Conservation (phyloP, 2,329 filamentous ascomycete species). For the Sporothrix curviconia region DNA sequence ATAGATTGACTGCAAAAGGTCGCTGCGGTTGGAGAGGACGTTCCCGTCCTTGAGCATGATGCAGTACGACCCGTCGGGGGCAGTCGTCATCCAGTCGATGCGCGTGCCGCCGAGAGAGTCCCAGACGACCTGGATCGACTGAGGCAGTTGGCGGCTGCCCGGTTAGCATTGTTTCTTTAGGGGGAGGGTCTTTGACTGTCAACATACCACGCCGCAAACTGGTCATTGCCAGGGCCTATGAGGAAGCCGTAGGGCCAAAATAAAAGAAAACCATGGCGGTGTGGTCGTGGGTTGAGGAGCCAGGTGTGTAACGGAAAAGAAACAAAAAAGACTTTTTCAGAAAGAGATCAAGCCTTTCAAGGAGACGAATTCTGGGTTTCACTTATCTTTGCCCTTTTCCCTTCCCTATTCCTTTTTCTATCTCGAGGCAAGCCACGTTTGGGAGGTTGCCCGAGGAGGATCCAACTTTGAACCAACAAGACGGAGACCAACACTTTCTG, state of each 20-base stretch:
- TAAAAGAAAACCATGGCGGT: conserved; percentile 12
- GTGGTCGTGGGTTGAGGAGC: too few relatives aligned
- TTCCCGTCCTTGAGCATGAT: conserved; percentile 8
- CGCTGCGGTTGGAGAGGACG: conserved; percentile 10
- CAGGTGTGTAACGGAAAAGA: not conserved
- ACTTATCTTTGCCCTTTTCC: not conserved
- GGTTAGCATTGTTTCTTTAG: not conserved
- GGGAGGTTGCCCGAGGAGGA: not conserved
- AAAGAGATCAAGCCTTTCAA: not conserved
- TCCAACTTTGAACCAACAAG: not conserved
- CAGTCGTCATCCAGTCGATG: conserved; percentile 12
- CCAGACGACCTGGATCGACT: conserved; percentile 5
- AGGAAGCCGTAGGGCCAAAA: conserved; percentile 8
- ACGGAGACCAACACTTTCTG: not conserved
- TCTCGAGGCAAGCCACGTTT: not conserved
- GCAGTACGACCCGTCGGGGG: conserved; percentile 6
- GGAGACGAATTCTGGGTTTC: not conserved
- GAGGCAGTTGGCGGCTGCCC: conserved; percentile 4
- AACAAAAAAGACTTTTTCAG: not conserved
- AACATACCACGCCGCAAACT: not conserved
- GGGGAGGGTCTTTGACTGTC: not conserved
- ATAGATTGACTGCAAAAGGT: conserved; percentile 30
- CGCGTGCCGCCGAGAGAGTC: not conserved
- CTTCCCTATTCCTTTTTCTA: not conserved
- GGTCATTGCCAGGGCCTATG: conserved; percentile 11